Percentiles rank a stretch among this genome's conserved stretches.
Conservation (phyloP, 176 grass and related monocot genomes). For the Aegilops sharonensis region DNA sequence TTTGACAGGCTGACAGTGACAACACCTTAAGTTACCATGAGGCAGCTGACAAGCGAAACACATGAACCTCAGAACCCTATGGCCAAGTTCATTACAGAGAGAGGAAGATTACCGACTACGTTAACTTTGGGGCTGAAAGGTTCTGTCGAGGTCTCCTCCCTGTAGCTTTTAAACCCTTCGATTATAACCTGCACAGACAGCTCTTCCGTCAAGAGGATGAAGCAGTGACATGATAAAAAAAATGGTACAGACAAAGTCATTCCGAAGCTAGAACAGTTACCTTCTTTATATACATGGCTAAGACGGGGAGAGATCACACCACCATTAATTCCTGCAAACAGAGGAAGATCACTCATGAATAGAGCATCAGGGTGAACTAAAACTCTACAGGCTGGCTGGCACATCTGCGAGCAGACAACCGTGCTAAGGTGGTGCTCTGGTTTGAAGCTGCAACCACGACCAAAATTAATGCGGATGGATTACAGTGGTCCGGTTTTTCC, state of each 20-base stretch:
- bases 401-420: neutral
- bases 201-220: neutral
- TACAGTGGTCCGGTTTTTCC: neutral
- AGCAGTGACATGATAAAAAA: neutral
- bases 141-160: constrained; percentile 89
- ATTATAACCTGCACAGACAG: constrained; percentile 69
- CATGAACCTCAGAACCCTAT: neutral
- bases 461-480: neutral
- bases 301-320: constrained; percentile 3
- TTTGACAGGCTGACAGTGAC: neutral
- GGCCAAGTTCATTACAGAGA: constrained; percentile 2
- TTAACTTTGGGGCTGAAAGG: constrained; percentile 98
- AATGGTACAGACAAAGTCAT: neutral
- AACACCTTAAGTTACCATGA: neutral
- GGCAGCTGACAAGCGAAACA: neutral
- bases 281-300: constrained; percentile 87
- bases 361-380: neutral
- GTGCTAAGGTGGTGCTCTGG: neutral
- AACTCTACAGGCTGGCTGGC: neutral
- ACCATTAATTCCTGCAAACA: constrained; percentile 27
- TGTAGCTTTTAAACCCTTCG: constrained; percentile 98
- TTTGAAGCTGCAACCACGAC: neutral
- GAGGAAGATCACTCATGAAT: neutral
- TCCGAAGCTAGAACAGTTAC: constrained; percentile 22
- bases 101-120: constrained; percentile 72